Evolutionary conservation across 2,329 filamentous ascomycete genomes (phyloP), one percentile per base, ranked within the genome.

Genomic region (Alternaria longipes): DNA sequence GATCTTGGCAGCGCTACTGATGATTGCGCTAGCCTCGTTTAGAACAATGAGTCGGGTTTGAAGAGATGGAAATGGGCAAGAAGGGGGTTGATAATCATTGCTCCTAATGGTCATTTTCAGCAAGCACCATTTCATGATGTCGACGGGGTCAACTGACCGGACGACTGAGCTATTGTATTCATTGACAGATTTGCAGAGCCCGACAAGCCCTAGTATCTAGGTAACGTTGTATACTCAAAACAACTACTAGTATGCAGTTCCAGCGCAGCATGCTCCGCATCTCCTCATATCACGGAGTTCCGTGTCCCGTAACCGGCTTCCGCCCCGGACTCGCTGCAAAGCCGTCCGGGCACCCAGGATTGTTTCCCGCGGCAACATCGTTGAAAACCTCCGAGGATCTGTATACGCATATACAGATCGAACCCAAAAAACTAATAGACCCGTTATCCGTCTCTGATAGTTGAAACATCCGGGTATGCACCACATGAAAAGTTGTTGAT

Each of bases 381-480:
- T 78, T 84, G 36, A 71, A 67, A 2, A 78, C 83, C 30, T 63
- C 61, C 28, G 75, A 2, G 24, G 24, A 24, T 24, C 24, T 24
- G 24, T 24, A 24, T 24, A 0, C 24, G 24, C 24, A 0, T 24
- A 24, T 24, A 24, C 24, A 24, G 80, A 83, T 85, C 0, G 85
- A 86, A 64, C 88, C 88, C 47, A 88, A 62, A 78, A 87, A 87
- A 0, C 86, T 86, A 56, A 88, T 73, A 0, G 81, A 74, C 0
- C 79, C 67, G 67, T 84, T 81, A 3, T 83, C 83, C 5, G 74
- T 77, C 2, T 80, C 73, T 18, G 88, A 71, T 84, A 7, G 85
- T 84, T 2, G 87, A 84, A 18, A 90, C 81, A 63, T 90, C 88
- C 0, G 88, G 87, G 59, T 86, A 85, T 0, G 79, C 88, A 57